Conservation (phyloP, 2,329 filamentous ascomycete genomes). For the Nothophaeocryptopus gaeumannii region DNA sequence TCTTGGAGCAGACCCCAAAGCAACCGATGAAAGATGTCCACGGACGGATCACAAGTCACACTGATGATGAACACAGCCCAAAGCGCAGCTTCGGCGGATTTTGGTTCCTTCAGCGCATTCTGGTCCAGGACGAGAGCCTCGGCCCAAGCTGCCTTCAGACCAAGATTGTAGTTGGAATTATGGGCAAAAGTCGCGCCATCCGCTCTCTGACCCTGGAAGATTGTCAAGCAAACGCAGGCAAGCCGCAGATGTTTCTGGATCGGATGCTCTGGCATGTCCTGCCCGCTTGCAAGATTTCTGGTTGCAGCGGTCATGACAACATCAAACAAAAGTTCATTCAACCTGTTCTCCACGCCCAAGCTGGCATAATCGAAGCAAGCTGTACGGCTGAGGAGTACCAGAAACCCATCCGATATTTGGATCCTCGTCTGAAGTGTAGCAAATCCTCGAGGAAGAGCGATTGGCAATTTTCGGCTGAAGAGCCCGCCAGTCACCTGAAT, state of each 20-base stretch:
- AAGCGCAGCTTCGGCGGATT: slow-evolving; percentile 32
- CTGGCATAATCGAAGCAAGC: slow-evolving; percentile 36
- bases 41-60: slow-evolving; percentile 32
- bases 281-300: slow-evolving; percentile 11
- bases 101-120: slow-evolving; percentile 28
- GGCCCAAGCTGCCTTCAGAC: slow-evolving; percentile 33
- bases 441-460: slow-evolving; percentile 36
- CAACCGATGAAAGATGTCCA: slow-evolving; percentile 26
- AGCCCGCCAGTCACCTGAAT: slow-evolving; percentile 16
- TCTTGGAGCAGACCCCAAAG: slow-evolving; percentile 27
- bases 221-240: slow-evolving; percentile 34
- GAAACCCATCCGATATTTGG: slow-evolving; percentile 27
- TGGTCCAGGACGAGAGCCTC: slow-evolving; percentile 31
- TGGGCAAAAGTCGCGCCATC: slow-evolving; percentile 29
- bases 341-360: slow-evolving; percentile 29
- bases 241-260: slow-evolving; percentile 33
- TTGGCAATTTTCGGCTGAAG: slow-evolving; percentile 24
- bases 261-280: slow-evolving; percentile 25
- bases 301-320: slow-evolving; percentile 30
- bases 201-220: slow-evolving; percentile 33
- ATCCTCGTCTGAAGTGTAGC: slow-evolving; percentile 28
- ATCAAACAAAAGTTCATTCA: slow-evolving; percentile 33
- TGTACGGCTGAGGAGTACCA: slow-evolving; percentile 31
- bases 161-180: slow-evolving; percentile 30
- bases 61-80: slow-evolving; percentile 36